Evolutionary conservation across 129 eudicot species (phyloP), one percentile per base, ranked within the genome.

Genomic region (Ambrosia trifida): DNA sequence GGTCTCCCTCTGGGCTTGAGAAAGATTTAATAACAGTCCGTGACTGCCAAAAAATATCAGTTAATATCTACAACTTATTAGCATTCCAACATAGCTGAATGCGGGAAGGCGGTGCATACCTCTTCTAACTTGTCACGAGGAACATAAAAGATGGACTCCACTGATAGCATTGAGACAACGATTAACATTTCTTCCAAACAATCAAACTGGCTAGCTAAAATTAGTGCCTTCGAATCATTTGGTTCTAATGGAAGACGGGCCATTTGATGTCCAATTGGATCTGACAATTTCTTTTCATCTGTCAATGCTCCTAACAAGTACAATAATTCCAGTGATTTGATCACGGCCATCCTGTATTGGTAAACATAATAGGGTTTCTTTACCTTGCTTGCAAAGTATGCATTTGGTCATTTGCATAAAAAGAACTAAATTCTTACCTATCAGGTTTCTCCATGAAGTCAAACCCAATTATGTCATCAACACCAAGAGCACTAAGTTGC

Each of bases 371-470:
- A 73, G n/a, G 56, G 58, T 28, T 14, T 49, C 6, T 14, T 7
- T 69, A 35, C 50, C 28, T 33, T 40, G 53, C 16, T 9, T 13
- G 24, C 20, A 57, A 4, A 36, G 46, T 54, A 54, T n/a, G 35
- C 53, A 24, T 56, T 54, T 24, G 19, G 33, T 35, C 49, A 24
- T 24, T 51, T 36, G 65, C 52, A 36, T 32, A 52, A 50, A 68
- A 24, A 41, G 5, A 17, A n/a, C 4, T 41, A 43, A 38, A 2
- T 41, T 7, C 3, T 56, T 63, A 93, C 98, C 95, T 80, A 61
- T 88, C 91, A 50, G 98, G 98, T 79, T 94, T 83, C 66, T 94
- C 98, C 88, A 94, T 85, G 87, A 94, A 94, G 83, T 94, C 93
- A 78, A 94, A 94, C 46, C 92, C 92, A 47, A 84, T 69, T 57